phyloP scores from a whole-genome alignment of 352 stramenopile species.

The Phytophthora hibernalis region DNA sequence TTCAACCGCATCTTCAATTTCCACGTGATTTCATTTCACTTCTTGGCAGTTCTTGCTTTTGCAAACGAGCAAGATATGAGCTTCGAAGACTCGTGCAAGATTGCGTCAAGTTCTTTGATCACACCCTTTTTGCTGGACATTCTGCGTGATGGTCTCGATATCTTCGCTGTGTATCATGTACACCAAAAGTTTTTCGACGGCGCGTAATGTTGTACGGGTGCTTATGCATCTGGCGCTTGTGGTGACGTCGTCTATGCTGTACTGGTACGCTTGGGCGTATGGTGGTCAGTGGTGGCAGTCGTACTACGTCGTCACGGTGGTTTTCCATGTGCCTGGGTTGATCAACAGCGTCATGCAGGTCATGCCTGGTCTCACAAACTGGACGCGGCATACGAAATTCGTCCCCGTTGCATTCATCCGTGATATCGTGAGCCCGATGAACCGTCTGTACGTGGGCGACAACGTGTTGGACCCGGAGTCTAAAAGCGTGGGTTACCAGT shows the following conservation, averaged over 20 bases:
- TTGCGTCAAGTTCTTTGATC: slow-evolving; percentile 94
- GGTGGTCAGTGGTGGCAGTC: slow-evolving; percentile 63
- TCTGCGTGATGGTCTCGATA: slow-evolving; percentile 93
- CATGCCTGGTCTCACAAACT: slow-evolving; percentile 79
- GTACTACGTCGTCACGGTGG: slow-evolving; percentile 62
- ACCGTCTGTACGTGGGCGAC: slow-evolving; percentile 97
- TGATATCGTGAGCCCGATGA: slow-evolving; percentile 94
- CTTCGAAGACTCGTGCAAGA: slow-evolving; percentile 77
- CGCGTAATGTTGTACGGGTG: slow-evolving; percentile 90
- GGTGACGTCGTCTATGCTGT: slow-evolving; percentile 73
- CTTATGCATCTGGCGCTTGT: slow-evolving; percentile 70
- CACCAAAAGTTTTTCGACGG: slow-evolving; percentile 64
- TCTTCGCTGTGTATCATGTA: slow-evolving; percentile 77
- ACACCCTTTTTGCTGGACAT: slow-evolving; percentile 91
- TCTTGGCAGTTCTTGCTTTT: slow-evolving; percentile 94
- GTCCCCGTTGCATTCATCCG: slow-evolving; percentile 71
- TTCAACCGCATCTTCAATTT: slow-evolving; percentile 98
- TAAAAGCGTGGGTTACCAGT: slow-evolving; percentile 91
- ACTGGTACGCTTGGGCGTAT: slow-evolving; percentile 84
- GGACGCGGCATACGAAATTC: slow-evolving; percentile 76
- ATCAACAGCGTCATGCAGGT: slow-evolving; percentile 85
- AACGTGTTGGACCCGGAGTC: slow-evolving; percentile 95
- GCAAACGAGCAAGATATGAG: slow-evolving; percentile 92
- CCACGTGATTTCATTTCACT: slow-evolving; percentile 97
- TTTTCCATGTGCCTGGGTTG: slow-evolving; percentile 75